Evolutionary conservation across 352 stramenopile genomes (phyloP).

Genomic region (Globisporangium spiculum): DNA sequence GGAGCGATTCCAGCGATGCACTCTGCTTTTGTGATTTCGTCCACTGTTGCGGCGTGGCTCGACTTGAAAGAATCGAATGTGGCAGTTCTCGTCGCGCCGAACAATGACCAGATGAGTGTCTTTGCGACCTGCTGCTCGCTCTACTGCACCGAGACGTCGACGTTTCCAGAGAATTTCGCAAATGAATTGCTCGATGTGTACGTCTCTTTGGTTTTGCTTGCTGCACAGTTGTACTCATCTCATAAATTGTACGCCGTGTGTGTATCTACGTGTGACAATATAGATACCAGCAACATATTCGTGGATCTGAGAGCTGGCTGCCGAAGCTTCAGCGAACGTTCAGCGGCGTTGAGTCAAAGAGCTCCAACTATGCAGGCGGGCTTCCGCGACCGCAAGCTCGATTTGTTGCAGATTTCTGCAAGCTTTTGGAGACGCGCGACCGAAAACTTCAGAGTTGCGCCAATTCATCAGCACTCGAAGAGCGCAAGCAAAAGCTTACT

Average conservation of each 20-base stretch:
- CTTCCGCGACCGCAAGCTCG: conserved; percentile 72
- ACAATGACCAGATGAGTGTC: conserved; percentile 87
- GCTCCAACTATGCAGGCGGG: conserved; percentile 56
- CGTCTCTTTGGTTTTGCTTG: conserved; percentile 5
- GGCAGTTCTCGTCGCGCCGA: conserved; percentile 74
- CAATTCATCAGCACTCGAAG: conserved; percentile 39
- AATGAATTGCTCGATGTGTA: conserved; percentile 75
- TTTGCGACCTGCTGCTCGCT: conserved; percentile 86
- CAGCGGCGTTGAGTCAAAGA: conserved; percentile 67
- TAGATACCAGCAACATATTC: conserved; percentile 66
- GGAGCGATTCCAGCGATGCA: conserved; percentile 80
- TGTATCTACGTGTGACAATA: neutral
- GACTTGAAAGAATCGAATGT: conserved; percentile 75
- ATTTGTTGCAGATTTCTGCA: conserved; percentile 79
- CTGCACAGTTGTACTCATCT: neutral
- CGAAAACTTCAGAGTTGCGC: conserved; percentile 47
- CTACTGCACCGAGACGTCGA: conserved; percentile 65
- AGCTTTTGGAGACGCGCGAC: conserved; percentile 74
- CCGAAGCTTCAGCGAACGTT: conserved; percentile 78
- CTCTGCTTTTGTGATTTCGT: conserved; percentile 78
- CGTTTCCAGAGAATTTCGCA: conserved; percentile 67
- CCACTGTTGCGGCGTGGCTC: conserved; percentile 80
- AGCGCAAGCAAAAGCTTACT: conserved; percentile 79
- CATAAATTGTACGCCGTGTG: neutral
- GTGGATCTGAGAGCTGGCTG: conserved; percentile 67